These are phyloP conservation scores for Tremellales sp. DNA, from an alignment of 1,284 basidiomycete species.

Conservation along the genomic window DNA sequence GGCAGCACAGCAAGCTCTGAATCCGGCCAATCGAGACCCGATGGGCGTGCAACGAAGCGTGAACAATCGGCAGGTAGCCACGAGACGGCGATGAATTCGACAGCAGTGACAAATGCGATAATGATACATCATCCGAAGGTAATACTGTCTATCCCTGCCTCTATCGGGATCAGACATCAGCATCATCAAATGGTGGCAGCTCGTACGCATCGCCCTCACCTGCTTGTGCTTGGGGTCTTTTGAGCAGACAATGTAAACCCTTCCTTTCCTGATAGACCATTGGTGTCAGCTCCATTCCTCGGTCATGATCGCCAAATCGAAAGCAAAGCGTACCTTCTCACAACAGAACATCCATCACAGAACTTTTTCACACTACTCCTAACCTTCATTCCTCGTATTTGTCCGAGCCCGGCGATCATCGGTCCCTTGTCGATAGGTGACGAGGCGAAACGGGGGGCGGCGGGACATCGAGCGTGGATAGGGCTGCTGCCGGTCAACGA, in stretches of 20 bases:
- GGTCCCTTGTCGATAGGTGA: background rate
- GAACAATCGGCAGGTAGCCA: too few species aligned
- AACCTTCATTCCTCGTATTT: constrained; percentile 85
- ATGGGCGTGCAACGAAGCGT: too few species aligned
- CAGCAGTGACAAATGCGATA: too few species aligned
- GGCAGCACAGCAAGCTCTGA: too few species aligned
- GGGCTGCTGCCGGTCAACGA: too few species aligned
- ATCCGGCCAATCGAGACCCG: too few species aligned
- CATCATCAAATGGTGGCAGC: too few species aligned
- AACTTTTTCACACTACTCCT: constrained; percentile 87
- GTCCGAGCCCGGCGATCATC: constrained; percentile 18
- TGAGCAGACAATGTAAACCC: constrained; percentile 88
- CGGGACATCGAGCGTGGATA: too few species aligned
- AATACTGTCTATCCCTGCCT: too few species aligned
- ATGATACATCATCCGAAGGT: too few species aligned
- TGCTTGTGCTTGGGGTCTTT: constrained; percentile 98
- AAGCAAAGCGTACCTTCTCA: constrained; percentile 53
- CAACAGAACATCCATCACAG: constrained; percentile 84
- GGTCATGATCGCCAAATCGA: background rate
- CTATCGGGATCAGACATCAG: too few species aligned
- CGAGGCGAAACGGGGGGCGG: constrained; percentile 7
- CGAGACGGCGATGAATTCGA: too few species aligned
- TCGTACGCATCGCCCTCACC: constrained; percentile 64
- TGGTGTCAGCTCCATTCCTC: background rate
- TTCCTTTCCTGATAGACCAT: constrained; percentile 65